Evolutionary conservation across 1,139 yeast genomes (phyloP), one percentile per base, ranked within the genome.

Genomic region (Meyerozyma elateridarum): DNA sequence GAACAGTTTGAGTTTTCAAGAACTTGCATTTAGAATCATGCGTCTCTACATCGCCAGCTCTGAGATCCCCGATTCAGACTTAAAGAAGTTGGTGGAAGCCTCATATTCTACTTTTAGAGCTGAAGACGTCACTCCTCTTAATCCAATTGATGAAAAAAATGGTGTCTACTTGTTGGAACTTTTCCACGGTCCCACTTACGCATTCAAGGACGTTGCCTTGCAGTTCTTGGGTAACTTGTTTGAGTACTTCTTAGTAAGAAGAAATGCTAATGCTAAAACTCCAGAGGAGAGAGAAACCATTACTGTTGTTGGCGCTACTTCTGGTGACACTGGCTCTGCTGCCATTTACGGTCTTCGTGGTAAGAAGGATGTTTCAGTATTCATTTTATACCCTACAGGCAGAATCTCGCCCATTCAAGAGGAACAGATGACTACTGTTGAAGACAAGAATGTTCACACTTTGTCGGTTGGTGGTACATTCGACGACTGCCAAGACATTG

Each of bases 241-340:
- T 56, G 98, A 91, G 60, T 91, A 76, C 61, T 93, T 91, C 61
- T 69, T 91, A 51, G 69, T 73, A 38, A 81, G 96, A 60, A 74
- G 76, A 48, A 91, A 91, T 54, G 70, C 73, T 20, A 76, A 71
- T 29, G 75, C 81, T 52, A 63, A 73, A 25, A 75, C 65, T 16
- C 71, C 63, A 20, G 71, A 71, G 35, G 71, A 76, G 41, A 73
- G 93, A 51, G 93, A 87, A 48, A 75, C 77, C 40, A 72, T 91
- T 49, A 91, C 99, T 24, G 98, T 91, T 44, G 96, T 91, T 38
- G 99, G 99, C 49, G 99, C 99, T 28, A 91, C 99, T 17, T 85
- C 95, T 34, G 99, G 99, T 51, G 99, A 91, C 55, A 91, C 99
- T 29, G 99, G 99, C 33, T 85, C 96, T 30, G 99, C 99, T 33